phyloP scores from a whole-genome alignment of 257 asterid species.

The Salvia splendens region DNA sequence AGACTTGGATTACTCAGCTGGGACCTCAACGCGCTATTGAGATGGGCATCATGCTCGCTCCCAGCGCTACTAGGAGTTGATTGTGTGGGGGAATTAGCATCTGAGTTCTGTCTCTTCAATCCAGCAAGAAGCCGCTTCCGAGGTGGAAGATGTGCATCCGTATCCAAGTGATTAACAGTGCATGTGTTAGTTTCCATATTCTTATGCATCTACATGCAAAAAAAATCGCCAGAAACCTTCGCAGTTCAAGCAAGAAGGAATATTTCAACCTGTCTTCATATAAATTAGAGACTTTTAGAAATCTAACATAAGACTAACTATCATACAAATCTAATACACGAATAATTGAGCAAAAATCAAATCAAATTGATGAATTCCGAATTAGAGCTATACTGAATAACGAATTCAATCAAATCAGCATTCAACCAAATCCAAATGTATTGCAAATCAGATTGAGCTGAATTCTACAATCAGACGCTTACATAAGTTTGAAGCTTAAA shows the following conservation, averaged over 20 bases:
- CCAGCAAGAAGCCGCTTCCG: conserved; percentile 93
- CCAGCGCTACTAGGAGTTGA: conserved; percentile 38
- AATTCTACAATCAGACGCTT: conserved; percentile 19
- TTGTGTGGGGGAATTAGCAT: conserved; percentile 54
- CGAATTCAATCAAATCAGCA: neutral
- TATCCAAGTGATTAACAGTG: conserved; percentile 64
- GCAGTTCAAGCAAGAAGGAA: conserved; percentile 36
- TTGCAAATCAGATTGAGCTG: conserved; percentile 38
- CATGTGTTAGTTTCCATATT: conserved; percentile 58
- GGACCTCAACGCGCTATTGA: conserved; percentile 49
- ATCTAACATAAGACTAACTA: conserved; percentile 30
- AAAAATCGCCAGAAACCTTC: conserved; percentile 39
- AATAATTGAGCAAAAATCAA: conserved; percentile 5
- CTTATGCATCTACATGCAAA: conserved; percentile 21
- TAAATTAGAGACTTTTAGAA: conserved; percentile 28
- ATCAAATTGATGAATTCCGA: neutral
- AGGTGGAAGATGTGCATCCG: conserved; percentile 94
- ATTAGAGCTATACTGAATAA: neutral
- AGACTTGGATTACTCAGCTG: conserved; percentile 51
- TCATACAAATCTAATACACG: conserved; percentile 22
- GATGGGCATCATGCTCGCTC: conserved; percentile 44
- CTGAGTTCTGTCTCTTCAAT: conserved; percentile 78
- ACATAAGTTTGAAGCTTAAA: conserved; percentile 26
- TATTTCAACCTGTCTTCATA: conserved; percentile 26
- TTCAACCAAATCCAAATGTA: conserved; percentile 38